Base-by-base conservation (phyloP, 257 asterid species). In the Hygrophila difformis region DNA sequence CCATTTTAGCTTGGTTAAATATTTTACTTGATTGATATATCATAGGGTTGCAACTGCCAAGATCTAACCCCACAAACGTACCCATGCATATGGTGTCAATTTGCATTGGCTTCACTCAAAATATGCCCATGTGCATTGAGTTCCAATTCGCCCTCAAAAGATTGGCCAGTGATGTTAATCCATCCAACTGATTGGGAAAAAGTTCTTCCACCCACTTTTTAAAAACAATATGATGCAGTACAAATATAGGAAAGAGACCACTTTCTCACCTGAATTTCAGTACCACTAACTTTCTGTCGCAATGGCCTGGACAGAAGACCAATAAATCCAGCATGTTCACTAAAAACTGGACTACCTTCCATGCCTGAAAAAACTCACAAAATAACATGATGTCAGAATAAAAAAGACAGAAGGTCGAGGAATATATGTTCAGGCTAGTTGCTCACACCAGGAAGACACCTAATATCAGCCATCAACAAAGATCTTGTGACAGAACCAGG, bases 321-420 rank as follows among this genome's bases (percentile, higher is more conserved):
- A 60, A 78, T 64, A 72, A 91, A 75, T 51, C 74, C 73, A 39
- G 78, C 74, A 37, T 69, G 63, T 56, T 91, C 88, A 45, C 81
- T 79, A 61, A 91, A 86, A 64, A 79, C 94, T 55, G 96, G 93
- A 69, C 96, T 70, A 43, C 96, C 98, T 63, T 91, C 98, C 98
- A 86, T 91, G 71, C 98, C 98, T 91, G 81, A 66, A 23, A 48
- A n/a, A 14, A 70, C 44, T 60, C 56, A 69, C 49, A 43, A 63
- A n/a, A 17, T 20, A 55, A 51, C 21, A 55, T 53, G 38, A 29
- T 22, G 65, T 61, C 61, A 72, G 52, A 45, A 50, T 41, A 51
- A 61, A 54, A 47, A 21, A 55, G 49, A 21, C 55, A 62, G 6
- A 26, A 22, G 15, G 22, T n/a, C n/a, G n/a, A n/a, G n/a, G n/a